Conservation (phyloP, 83 land plant species). For the Picea abies region DNA sequence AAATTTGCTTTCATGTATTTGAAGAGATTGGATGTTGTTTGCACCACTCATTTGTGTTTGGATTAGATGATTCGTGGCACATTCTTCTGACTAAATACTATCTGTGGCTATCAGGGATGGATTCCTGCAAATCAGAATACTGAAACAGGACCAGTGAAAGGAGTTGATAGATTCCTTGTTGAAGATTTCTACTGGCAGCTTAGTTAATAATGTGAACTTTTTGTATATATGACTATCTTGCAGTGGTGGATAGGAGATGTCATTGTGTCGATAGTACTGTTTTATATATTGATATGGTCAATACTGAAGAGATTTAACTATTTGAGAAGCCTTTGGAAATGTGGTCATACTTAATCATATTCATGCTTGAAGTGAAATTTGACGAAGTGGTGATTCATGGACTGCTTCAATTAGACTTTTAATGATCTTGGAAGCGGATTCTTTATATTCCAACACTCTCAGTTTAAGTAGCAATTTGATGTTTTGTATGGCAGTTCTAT, state of each 20-base stretch:
- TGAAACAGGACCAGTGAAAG: background rate
- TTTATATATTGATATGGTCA: background rate
- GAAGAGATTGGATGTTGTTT: background rate
- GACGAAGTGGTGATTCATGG: background rate
- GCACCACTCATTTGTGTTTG: background rate
- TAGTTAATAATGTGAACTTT: background rate
- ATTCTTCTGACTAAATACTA: background rate
- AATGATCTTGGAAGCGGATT: background rate
- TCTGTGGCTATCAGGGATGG: background rate
- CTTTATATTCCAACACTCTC: background rate
- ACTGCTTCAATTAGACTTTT: background rate
- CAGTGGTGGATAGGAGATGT: background rate
- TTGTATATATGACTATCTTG: background rate
- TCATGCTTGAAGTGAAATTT: background rate
- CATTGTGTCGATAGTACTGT: background rate
- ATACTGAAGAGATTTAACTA: background rate
- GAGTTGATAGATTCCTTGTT: background rate
- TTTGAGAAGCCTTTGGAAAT: background rate
- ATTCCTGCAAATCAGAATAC: conserved; percentile 14
- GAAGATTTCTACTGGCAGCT: background rate
- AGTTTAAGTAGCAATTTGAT: background rate
- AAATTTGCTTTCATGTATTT: background rate
- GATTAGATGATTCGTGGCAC: background rate
- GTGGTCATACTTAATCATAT: too few species aligned
- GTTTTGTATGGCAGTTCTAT: background rate